These are phyloP conservation scores for Podaxis sp. DNA, from an alignment of 768 basidiomycete species.

Conservation along the genomic window DNA sequence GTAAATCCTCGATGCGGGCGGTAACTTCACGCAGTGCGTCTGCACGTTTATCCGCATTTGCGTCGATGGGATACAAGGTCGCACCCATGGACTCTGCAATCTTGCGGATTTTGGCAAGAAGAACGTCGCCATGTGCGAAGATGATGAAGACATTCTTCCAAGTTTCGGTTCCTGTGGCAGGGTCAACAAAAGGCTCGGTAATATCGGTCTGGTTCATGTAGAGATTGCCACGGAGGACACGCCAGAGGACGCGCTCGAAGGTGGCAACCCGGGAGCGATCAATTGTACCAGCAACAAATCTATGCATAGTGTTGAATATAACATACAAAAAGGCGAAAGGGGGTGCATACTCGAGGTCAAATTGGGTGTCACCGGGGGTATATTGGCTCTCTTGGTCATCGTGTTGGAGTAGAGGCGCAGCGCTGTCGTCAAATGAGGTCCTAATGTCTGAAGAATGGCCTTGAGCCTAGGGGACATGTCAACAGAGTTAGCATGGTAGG, in stretches of 20 bases:
- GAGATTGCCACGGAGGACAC: conserved; percentile 93
- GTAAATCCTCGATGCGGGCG: conserved; percentile 85
- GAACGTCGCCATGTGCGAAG: conserved; percentile 92
- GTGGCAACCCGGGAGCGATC: conserved; percentile 89
- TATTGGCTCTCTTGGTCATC: conserved; percentile 79
- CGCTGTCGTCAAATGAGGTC: conserved; percentile 87
- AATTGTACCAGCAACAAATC: conserved; percentile 95
- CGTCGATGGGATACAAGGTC: conserved; percentile 93
- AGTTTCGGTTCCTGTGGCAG: conserved; percentile 76
- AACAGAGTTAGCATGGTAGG: neutral
- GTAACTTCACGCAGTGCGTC: conserved; percentile 89
- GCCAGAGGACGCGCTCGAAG: conserved; percentile 97
- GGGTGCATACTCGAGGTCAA: conserved; percentile 81
- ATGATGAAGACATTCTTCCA: conserved; percentile 99
- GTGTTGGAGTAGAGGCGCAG: conserved; percentile 86
- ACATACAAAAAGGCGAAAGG: neutral
- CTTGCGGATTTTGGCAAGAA: conserved; percentile 96
- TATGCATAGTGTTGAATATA: conserved; percentile 25
- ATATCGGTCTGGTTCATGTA: conserved; percentile 99
- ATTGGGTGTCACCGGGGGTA: conserved; percentile 48
- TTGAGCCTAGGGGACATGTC: conserved; percentile 57
- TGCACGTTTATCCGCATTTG: conserved; percentile 88
- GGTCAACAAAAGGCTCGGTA: conserved; percentile 87
- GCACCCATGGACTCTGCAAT: conserved; percentile 99
- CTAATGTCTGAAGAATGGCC: conserved; percentile 77